Base-by-base conservation (phyloP, 768 basidiomycete species). In the Saitozyma podzolica region DNA sequence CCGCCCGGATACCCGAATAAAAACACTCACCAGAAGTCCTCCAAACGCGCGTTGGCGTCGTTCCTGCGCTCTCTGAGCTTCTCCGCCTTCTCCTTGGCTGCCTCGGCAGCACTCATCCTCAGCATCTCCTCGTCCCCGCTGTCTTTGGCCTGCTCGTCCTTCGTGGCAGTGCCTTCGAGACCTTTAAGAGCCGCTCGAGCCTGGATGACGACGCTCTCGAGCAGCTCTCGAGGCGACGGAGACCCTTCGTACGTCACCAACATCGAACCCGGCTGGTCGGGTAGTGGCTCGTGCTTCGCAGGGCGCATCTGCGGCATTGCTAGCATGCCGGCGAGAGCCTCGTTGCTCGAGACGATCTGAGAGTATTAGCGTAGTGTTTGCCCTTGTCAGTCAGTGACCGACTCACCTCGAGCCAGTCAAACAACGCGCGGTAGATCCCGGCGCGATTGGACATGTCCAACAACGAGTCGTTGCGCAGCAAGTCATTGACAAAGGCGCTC, bases 321-420 rank as follows among this genome's bases (percentile, higher is more conserved):
- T 86, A 95, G 91, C 89, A 94, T 93, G 64, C 89, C 91, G 14
- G 91, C 91, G 47, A 96, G 80, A 6, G 91, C 89, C 82, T 95
- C 94, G 65, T 96, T 93, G 68, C 88, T 88, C 7, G 92, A 94
- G 51, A 97, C 89, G 0, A 90, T 92, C 93, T 96, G 16, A 13
- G 45, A 63, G 53, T 45, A 58, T 63, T 60, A 68, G 56, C 52
- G 62, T 19, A 54, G 53, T 48, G 20, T 10, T 8, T 54, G 8
- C 9, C 29, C 47, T 42, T n/a, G 49, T 6, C 9, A 13, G 43
- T 13, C 13, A 48, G n/a, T 9, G 3, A 4, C 14, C 37, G 4
- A 59, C 77, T 54, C 80, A 91, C 92, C 86, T 93, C 89, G 10
- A 97, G 83, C 93, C 93, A 97, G 68, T 90, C 87, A 57, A 96